Base-by-base conservation (phyloP, 129 eudicot genomes). In the Silybum marianum region DNA sequence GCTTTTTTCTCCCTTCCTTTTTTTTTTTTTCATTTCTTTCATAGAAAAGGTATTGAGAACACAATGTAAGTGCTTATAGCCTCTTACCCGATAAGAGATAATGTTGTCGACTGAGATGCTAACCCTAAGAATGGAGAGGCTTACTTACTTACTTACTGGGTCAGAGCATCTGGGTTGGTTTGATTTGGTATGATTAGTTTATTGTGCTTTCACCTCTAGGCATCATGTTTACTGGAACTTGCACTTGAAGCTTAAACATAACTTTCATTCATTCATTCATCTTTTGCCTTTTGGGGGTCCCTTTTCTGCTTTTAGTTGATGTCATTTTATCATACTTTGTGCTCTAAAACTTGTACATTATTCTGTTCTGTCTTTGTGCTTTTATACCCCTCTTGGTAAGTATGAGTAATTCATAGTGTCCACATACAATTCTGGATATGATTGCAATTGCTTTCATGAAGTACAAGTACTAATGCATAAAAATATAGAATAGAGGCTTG, bases 201-300 rank as follows among this genome's bases (percentile, higher is more conserved):
- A 14, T 51, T 54, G 28, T 21, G 69, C 14, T 82, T 40, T 81
- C 79, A 63, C 42, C 79, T 81, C 75, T 81, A 40, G 24, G 46
- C 76, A 75, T 75, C 80, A 65, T 74, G 79, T 63, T 54, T 30
- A 12, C 54, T 79, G 51, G 73, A 32, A 73, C 74, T 81, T 81
- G 84, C 69, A 39, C 84, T 63, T 73, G 12, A 78, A 65, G 71
- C 25, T 32, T 40, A 69, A 60, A 78, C 65, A 26, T 25, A 68
- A 69, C 75, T 46, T 48, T 72, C 2, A 23, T 48, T 46, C 60
- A 40, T 40, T 44, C 51, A 38, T 23, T 80, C 18, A 73, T 72
- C 40, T 28, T 12, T 22, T 54, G 1, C n/a, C 54, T 80, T 80
- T 78, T 39, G 74, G 81, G 74, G 74, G 21, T 66, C 74, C 80